Evolutionary conservation across 177 flowering plant species (phyloP).

Genomic region (Telopea speciosissima): DNA sequence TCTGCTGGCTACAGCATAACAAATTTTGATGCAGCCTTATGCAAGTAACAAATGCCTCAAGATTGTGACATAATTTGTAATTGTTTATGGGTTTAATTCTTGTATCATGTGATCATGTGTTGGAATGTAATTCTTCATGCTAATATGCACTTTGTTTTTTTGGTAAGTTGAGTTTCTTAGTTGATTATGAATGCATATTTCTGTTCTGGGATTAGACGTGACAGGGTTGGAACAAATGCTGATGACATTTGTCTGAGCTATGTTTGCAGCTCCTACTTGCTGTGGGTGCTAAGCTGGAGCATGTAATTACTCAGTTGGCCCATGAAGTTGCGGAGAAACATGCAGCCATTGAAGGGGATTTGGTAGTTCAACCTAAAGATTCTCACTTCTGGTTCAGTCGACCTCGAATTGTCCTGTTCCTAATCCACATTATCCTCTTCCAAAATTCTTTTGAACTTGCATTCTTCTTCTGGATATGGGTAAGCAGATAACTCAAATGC

Average conservation of each 20-base stretch:
- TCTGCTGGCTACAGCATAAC: too few relatives aligned
- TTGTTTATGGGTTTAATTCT: too few relatives aligned
- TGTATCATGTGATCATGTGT: too few relatives aligned
- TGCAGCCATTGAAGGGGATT: constrained; percentile 28
- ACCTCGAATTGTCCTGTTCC: constrained; percentile 49
- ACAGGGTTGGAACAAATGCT: background rate
- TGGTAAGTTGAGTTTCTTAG: background rate
- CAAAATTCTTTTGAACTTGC: constrained; percentile 81
- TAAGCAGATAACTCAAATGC: constrained; percentile 10
- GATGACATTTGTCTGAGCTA: background rate
- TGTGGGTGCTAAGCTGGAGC: constrained; percentile 77
- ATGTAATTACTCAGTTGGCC: constrained; percentile 56
- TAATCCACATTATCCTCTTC: constrained; percentile 74
- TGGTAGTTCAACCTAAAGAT: constrained; percentile 61
- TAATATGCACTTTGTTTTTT: too few relatives aligned
- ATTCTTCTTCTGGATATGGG: constrained; percentile 85
- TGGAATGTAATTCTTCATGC: background rate
- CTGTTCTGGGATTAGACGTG: background rate
- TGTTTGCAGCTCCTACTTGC: constrained; percentile 56
- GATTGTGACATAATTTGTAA: too few relatives aligned
- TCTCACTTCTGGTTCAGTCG: constrained; percentile 62
- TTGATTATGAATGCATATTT: background rate
- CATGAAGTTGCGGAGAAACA: constrained; percentile 41
- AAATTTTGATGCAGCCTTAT: too few relatives aligned
- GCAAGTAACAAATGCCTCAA: too few relatives aligned